Evolutionary conservation across 108 stramenopile species (phyloP), one percentile per base, ranked within the genome.

Genomic region (Cyclotella distinguenda): DNA sequence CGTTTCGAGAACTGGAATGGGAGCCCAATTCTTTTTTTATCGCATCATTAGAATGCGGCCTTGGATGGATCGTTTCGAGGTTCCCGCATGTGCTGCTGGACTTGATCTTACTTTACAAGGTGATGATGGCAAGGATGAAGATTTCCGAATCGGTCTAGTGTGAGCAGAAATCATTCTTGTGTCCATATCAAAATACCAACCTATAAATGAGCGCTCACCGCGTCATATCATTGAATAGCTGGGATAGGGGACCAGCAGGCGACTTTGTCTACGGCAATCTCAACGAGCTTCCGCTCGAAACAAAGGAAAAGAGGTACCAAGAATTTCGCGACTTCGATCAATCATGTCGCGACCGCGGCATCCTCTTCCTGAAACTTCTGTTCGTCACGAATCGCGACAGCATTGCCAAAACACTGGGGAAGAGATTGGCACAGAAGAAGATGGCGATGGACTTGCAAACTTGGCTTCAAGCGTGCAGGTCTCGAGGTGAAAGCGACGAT

Each of bases 1-100:
- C 45, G 15, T 22, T 60, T 43, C 1, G 43, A 13, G 16, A 15
- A 12, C 33, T 8, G 8, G 18, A 48, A 30, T 16, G 8, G 46
- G 4, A 34, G 32, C 23, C 4, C n/a, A 10, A 12, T 51, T 2
- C 10, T 27, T 43, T 7, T 15, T 16, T 35, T 39, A 8, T 43
- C 31, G 6, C 4, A 12, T 46, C 16, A 13, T 30, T 22, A 70
- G 81, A 30, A 7, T n/a, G 16, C 79, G 60, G 43, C 82, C 82
- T 7, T 90, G 89, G 89, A 90, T 90, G 86, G 83, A 85, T 64
- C 72, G 88, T 9, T 90, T 90, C 35, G 70, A 89, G 53, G 35
- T 67, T 23, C 87, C 87, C 6, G 81, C 69, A 15, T 67, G 65
- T 18, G 39, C 70, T 18, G 72, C 66, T 30, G 45, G 56, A 31